These are phyloP conservation scores for Gnetum montanum DNA, from an alignment of 75 land plant species.

Conservation along the genomic window DNA sequence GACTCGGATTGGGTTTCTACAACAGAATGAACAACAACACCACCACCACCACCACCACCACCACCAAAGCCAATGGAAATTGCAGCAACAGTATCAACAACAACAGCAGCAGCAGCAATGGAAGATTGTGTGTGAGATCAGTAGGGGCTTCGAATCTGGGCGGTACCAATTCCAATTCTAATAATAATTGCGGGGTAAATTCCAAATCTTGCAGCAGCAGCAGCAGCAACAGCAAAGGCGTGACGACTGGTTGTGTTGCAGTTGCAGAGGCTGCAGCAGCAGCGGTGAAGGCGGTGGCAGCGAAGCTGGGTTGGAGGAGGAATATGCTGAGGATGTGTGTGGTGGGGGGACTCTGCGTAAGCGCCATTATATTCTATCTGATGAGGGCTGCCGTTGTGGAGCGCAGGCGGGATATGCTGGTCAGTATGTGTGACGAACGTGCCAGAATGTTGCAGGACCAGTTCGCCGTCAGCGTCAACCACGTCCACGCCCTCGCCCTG, in stretches of 20 bases:
- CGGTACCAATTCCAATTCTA: not conserved
- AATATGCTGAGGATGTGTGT: constrained; percentile 41
- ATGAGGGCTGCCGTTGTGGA: constrained; percentile 41
- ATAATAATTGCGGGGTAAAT: too few species aligned
- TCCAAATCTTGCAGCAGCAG: not conserved
- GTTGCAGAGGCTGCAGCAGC: too few species aligned
- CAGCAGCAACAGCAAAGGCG: constrained; percentile 7
- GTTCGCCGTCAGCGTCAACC: constrained; percentile 94
- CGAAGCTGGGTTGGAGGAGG: constrained; percentile 47
- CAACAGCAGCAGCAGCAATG: not conserved
- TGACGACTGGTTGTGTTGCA: too few species aligned
- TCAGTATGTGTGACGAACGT: constrained; percentile 90
- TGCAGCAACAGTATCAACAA: too few species aligned
- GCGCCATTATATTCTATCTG: constrained; percentile 28
- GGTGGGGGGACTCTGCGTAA: constrained; percentile 17
- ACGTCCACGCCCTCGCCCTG: constrained; percentile 79
- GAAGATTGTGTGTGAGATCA: too few species aligned
- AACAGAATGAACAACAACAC: not conserved
- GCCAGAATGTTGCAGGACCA: constrained; percentile 94
- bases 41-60: not conserved
- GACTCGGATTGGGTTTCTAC: not conserved
- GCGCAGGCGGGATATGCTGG: constrained; percentile 61
- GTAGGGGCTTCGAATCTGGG: not conserved
- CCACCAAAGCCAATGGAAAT: too few species aligned
- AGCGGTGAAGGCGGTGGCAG: constrained; percentile 24